phyloP scores from a whole-genome alignment of 768 basidiomycete species.

The Termitomyces sp. region DNA sequence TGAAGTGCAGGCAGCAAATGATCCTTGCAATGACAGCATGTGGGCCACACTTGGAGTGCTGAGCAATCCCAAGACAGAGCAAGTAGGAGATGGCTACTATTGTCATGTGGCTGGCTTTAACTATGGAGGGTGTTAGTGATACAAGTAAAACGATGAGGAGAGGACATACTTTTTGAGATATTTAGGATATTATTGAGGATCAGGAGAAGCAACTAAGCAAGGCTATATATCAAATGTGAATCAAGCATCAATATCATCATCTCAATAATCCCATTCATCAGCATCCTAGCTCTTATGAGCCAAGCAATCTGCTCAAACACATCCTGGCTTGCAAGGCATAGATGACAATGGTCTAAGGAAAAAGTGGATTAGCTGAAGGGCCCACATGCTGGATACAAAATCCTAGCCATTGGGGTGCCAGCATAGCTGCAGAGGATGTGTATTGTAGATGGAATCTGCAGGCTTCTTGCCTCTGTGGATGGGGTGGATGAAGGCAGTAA shows the following conservation, averaged over 20 bases:
- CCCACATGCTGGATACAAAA: conserved; percentile 8
- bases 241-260: conserved; percentile 98
- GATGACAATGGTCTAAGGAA: no score
- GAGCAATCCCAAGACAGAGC: no score
- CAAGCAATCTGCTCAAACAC: no score
- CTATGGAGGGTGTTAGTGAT: conserved; percentile 36
- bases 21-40: no score
- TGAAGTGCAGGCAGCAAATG: no score
- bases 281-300: conserved; percentile 86
- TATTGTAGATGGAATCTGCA: conserved; percentile 17
- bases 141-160: neutral
- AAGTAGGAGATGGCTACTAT: conserved; percentile 99
- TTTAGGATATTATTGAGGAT: conserved; percentile 99
- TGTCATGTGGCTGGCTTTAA: conserved; percentile 99
- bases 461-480: conserved; percentile 1
- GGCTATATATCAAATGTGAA: conserved; percentile 91
- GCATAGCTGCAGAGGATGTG: neutral
- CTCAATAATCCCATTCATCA: conserved; percentile 99
- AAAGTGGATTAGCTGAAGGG: no score
- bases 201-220: conserved; percentile 87
- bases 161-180: conserved; percentile 92
- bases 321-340: no score
- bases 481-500: neutral
- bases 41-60: no score
- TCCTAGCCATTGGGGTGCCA: conserved; percentile 1